These are phyloP conservation scores for Cordyceps pruinosa DNA, from an alignment of 2,329 filamentous ascomycete genomes.

Conservation along the genomic window DNA sequence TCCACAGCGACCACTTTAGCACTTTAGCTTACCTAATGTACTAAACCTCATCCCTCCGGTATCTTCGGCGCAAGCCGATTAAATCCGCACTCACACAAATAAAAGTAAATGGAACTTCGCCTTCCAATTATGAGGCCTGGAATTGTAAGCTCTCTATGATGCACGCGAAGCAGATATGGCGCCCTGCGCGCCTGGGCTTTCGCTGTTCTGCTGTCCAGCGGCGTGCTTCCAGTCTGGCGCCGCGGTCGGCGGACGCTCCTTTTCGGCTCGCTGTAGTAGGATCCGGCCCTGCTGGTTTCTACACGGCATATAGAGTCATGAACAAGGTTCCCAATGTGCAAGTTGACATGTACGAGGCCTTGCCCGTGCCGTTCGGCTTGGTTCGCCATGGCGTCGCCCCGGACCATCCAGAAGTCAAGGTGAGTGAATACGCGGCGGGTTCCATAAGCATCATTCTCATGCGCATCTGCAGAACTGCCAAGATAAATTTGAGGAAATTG, in stretches of 20 bases:
- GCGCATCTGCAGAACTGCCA: constrained; percentile 67
- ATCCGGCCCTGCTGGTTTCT: constrained; percentile 93
- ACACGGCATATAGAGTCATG: constrained; percentile 82
- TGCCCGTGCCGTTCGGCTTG: constrained; percentile 88
- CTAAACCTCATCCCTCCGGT: neutral
- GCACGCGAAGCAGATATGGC: neutral
- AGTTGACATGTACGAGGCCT: constrained; percentile 92
- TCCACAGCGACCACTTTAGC: neutral
- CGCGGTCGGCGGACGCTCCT: constrained; percentile 35
- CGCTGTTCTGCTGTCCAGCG: neutral
- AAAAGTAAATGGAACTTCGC: neutral
- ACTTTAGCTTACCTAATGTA: neutral
- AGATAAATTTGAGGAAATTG: constrained; percentile 87
- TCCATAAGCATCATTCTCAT: neutral
- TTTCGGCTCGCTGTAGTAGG: constrained; percentile 84
- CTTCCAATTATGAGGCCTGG: constrained; percentile 1
- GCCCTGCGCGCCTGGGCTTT: neutral
- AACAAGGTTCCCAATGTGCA: constrained; percentile 62
- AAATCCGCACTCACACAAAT: neutral
- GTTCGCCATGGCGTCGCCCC: constrained; percentile 95
- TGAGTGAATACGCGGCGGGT: constrained; percentile 30
- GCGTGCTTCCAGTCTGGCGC: neutral
- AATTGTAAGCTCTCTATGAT: neutral
- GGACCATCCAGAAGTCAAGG: constrained; percentile 97
- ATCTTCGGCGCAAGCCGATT: neutral